Base-by-base conservation (phyloP, 306 rosid genomes). In the Prunus padus region DNA sequence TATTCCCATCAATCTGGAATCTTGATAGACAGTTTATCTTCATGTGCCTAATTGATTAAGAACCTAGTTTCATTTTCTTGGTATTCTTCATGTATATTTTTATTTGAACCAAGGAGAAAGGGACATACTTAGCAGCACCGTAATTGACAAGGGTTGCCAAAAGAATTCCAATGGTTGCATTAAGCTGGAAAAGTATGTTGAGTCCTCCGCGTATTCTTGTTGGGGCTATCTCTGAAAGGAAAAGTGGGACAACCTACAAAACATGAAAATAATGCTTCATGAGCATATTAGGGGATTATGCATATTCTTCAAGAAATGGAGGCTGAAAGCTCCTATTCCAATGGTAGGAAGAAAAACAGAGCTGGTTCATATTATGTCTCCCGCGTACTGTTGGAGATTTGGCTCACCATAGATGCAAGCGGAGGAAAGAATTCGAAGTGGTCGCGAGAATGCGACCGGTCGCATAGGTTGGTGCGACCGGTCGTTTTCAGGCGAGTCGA, bases 141-240 rank as follows among this genome's bases (percentile, higher is more conserved):
- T 89, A 94, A 28, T 94, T 94, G 86, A 88, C 81, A 51, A 87
- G 71, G 72, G 81, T 88, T 7, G 93, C 96, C 11, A 85, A 67
- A 18, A 91, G 86, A 72, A 88, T 88, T 72, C 93, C 91, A 25
- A 91, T 83, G 31, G 93, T 91, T 72, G 82, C 78, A 65, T 91
- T 76, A 12, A 91, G 77, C 65, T 91, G 96, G 74, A 91, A 91
- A 42, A 91, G 46, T 59, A 88, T 87, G 82, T 88, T 88, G 0
- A 91, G 86, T 9, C 91, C 93, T n/a, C 93, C 93, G 2, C 93
- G 89, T 15, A 88, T 84, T 73, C 88, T 87, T 4, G 93, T 88
- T 11, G 93, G 91, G 4, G 91, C 91, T 18, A 88, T 90, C 85
- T 90, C 93, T 3, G 93, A 90, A 49, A 90, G 79, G 66, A 90